Percentiles rank a stretch among this genome's conserved stretches.
Conservation (phyloP, 2,329 filamentous ascomycete species). For the Beauveria medogensis region DNA sequence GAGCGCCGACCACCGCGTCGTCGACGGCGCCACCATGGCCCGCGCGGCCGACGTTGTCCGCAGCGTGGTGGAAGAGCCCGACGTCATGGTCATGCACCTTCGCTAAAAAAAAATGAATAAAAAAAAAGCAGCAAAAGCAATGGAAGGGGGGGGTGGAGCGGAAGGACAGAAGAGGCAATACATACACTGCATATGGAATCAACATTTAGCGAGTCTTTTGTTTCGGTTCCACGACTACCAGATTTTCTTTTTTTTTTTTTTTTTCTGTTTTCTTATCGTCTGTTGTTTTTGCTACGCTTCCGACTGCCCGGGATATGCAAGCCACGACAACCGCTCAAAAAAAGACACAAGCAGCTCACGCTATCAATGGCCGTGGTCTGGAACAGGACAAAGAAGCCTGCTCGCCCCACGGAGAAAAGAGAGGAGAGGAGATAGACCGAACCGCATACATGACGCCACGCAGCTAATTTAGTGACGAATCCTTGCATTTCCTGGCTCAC, state of each 20-base stretch:
- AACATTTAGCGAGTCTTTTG: constrained; percentile 5
- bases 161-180: neutral
- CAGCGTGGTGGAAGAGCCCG: constrained; percentile 72
- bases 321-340: neutral
- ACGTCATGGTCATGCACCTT: constrained; percentile 77
- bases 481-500: neutral
- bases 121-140: neutral
- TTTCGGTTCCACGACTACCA: neutral
- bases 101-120: constrained; percentile 38
- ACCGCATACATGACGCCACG: too few relatives aligned
- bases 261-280: neutral
- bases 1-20: constrained; percentile 89
- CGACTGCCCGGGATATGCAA: neutral
- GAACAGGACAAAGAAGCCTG: neutral
- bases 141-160: too few relatives aligned
- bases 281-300: neutral
- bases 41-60: constrained; percentile 78
- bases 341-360: neutral
- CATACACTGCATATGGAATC: constrained; percentile 4
- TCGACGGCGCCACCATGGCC: constrained; percentile 93
- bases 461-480: neutral
- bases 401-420: neutral
- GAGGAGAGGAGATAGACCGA: neutral
- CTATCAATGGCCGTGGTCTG: neutral
- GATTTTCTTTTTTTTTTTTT: neutral